Percentiles rank a stretch among this genome's conserved stretches.
Conservation (phyloP, 2,329 filamentous ascomycete genomes). For the Sclerotiophoma versabilis region DNA sequence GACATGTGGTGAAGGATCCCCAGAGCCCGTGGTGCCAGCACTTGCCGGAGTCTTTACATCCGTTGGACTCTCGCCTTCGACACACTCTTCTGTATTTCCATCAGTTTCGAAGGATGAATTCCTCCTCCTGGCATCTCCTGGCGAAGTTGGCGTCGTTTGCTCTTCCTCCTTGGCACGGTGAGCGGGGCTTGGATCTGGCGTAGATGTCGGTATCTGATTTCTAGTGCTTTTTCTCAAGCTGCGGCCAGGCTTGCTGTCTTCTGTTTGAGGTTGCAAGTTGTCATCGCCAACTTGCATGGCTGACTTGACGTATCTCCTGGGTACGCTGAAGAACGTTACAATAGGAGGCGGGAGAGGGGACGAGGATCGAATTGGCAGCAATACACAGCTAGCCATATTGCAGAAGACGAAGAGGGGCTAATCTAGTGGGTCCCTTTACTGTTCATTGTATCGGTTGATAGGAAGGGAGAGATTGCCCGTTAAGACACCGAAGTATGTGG, state of each 20-base stretch:
- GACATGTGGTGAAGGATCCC: constrained; percentile 57
- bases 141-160: constrained; percentile 28
- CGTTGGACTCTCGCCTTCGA: constrained; percentile 27
- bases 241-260: constrained; percentile 31
- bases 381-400: constrained; percentile 45
- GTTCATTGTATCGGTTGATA: constrained; percentile 46
- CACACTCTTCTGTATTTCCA: constrained; percentile 22
- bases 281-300: constrained; percentile 39
- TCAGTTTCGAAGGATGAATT: constrained; percentile 28
- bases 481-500: constrained; percentile 14
- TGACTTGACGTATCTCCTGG: constrained; percentile 44
- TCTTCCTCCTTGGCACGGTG: constrained; percentile 29
- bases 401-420: constrained; percentile 30
- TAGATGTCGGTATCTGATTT: constrained; percentile 35
- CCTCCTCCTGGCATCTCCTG: constrained; percentile 35
- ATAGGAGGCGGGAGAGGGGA: constrained; percentile 31
- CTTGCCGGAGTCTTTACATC: constrained; percentile 29
- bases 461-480: constrained; percentile 29
- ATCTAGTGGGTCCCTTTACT: constrained; percentile 39
- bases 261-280: constrained; percentile 23
- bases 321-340: constrained; percentile 45
- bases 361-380: constrained; percentile 40
- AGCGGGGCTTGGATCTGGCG: constrained; percentile 17
- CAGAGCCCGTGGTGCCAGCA: constrained; percentile 39
- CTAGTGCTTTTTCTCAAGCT: constrained; percentile 41